Conservation (phyloP, 257 asterid species). For the Galeopsis tetrahit region DNA sequence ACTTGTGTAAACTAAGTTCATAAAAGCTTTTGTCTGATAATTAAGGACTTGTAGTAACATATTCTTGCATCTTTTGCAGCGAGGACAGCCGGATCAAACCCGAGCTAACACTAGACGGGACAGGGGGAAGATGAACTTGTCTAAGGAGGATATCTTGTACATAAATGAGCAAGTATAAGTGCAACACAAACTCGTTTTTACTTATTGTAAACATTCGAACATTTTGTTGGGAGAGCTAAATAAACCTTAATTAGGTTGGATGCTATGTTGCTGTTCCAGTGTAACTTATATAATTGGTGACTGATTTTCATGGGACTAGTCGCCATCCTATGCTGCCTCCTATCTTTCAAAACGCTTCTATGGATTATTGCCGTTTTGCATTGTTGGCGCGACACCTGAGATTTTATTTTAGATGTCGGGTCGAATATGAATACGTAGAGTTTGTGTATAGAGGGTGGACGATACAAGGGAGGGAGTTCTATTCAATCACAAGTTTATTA, state of each 20-base stretch:
- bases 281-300: slow-evolving; percentile 6
- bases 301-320: slow-evolving; percentile 23
- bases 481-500: too few relatives aligned
- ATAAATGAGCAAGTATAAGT: slow-evolving; percentile 35
- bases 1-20: too few relatives aligned
- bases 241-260: neutral
- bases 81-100: slow-evolving; percentile 65
- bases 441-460: too few relatives aligned
- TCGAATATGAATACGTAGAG: too few relatives aligned
- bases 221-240: slow-evolving; percentile 29
- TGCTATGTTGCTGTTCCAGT: neutral
- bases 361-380: neutral
- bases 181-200: neutral
- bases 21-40: too few relatives aligned
- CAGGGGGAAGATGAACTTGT: slow-evolving; percentile 77
- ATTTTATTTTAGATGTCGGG: too few relatives aligned
- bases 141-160: slow-evolving; percentile 63
- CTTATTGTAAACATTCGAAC: neutral
- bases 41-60: too few relatives aligned
- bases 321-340: neutral
- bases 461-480: too few relatives aligned
- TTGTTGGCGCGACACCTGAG: neutral
- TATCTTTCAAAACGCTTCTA: neutral
- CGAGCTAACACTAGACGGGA: slow-evolving; percentile 48
- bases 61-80: slow-evolving; percentile 41